phyloP scores from a whole-genome alignment of 345 rosid genomes.

The Zanthoxylum bungeanum region DNA sequence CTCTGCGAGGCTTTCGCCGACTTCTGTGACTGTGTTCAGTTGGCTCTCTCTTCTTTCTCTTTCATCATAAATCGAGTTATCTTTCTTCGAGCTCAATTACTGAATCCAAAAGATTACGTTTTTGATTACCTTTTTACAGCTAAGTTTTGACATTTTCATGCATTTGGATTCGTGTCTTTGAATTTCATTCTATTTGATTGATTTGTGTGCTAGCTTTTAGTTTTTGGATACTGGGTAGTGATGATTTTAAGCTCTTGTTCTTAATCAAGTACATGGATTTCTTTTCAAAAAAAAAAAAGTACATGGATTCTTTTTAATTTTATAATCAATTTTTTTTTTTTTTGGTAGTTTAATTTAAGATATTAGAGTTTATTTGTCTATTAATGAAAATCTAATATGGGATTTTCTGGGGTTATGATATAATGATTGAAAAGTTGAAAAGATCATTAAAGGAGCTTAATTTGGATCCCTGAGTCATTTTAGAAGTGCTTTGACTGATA shows the following conservation, averaged over 20 bases:
- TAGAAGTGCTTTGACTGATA: conserved; percentile 30
- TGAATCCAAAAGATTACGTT: conserved; percentile 3
- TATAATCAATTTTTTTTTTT: too few relatives aligned
- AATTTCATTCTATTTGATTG: conserved; percentile 8
- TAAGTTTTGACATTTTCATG: conserved; percentile 17
- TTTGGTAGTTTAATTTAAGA: not conserved
- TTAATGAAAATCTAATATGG: conserved; percentile 17
- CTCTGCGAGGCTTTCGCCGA: conserved; percentile 19
- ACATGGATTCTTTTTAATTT: not conserved
- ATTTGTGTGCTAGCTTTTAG: not conserved
- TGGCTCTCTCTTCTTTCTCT: conserved; percentile 9
- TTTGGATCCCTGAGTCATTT: conserved; percentile 28
- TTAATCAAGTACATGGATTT: not conserved
- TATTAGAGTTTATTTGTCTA: not conserved
- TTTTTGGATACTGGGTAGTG: conserved; percentile 4
- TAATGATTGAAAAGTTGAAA: conserved; percentile 24
- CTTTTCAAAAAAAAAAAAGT: too few relatives aligned
- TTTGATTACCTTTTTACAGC: conserved; percentile 3
- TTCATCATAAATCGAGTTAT: conserved; percentile 11
- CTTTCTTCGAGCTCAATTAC: conserved; percentile 14
- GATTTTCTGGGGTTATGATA: conserved; percentile 21
- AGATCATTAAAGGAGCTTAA: conserved; percentile 22
- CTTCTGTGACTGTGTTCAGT: conserved; percentile 20
- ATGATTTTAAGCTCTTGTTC: conserved; percentile 1
- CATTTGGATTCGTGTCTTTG: conserved; percentile 27